Percentiles rank a stretch among this genome's conserved stretches.
phyloP scores from a whole-genome alignment of 176 grass and related monocot species.

The Thalia dealbata region DNA sequence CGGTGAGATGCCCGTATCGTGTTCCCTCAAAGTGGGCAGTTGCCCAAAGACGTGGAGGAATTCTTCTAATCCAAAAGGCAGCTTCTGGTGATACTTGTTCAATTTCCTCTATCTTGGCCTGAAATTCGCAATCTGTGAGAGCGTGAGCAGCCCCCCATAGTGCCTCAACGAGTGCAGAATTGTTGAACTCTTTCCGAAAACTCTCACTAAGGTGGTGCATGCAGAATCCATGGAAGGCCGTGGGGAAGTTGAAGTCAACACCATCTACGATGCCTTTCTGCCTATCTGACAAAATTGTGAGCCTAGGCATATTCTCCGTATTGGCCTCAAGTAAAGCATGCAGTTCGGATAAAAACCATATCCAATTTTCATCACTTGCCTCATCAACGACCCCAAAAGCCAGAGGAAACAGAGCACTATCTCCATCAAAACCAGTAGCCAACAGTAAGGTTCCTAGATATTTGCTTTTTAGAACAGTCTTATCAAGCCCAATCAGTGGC shows the following conservation, averaged over 20 bases:
- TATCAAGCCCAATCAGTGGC: conserved; percentile 85
- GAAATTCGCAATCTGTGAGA: conserved; percentile 78
- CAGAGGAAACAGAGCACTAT: conserved; percentile 84
- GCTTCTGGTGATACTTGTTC: conserved; percentile 84
- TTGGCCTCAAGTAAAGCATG: conserved; percentile 82
- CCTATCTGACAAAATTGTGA: conserved; percentile 85
- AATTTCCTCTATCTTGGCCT: conserved; percentile 82
- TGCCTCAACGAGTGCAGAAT: conserved; percentile 54
- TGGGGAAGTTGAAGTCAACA: conserved; percentile 95
- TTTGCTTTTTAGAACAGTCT: conserved; percentile 74
- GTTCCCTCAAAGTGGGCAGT: conserved; percentile 92
- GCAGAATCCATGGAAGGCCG: conserved; percentile 89
- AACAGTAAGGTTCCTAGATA: conserved; percentile 93
- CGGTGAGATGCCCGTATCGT: conserved; percentile 76
- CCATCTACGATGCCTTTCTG: conserved; percentile 84
- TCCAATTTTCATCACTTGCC: conserved; percentile 90
- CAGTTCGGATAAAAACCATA: conserved; percentile 92
- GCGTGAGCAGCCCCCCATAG: conserved; percentile 93
- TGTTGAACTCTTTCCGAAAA: conserved; percentile 88
- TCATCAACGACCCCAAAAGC: conserved; percentile 96
- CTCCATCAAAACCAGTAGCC: conserved; percentile 86
- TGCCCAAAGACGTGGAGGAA: conserved; percentile 70
- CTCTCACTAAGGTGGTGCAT: conserved; percentile 84
- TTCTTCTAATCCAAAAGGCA: conserved; percentile 71
- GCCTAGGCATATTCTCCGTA: conserved; percentile 93